A percentile compares a stretch with the other conserved stretches of the same genome.
These are phyloP conservation scores for Atkinsonella texensis DNA, from an alignment of 2,329 filamentous ascomycete species.

Conservation along the genomic window DNA sequence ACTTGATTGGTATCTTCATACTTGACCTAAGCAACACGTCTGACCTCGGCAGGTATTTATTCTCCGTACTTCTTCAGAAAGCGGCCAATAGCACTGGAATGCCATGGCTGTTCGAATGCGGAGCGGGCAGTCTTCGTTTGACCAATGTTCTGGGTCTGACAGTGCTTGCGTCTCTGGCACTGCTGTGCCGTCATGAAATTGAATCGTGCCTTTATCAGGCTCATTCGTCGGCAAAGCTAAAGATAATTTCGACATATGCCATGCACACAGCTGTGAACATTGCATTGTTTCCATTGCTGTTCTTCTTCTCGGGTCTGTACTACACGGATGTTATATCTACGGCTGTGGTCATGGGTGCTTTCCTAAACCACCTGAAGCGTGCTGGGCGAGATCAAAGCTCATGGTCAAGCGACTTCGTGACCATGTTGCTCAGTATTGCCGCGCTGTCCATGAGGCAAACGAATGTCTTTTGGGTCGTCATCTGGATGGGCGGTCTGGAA, in stretches of 20 bases:
- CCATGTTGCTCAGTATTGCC: slow-evolving; percentile 46
- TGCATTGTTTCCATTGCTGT: slow-evolving; percentile 74
- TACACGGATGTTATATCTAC: slow-evolving; percentile 89
- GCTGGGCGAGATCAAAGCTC: slow-evolving; percentile 22
- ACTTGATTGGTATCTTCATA: not conserved
- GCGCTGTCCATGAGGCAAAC: slow-evolving; percentile 79
- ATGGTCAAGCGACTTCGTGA: slow-evolving; percentile 27
- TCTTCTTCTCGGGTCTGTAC: slow-evolving; percentile 92
- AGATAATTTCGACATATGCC: slow-evolving; percentile 26
- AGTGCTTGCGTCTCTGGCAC: slow-evolving; percentile 31
- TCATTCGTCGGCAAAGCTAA: slow-evolving; percentile 9
- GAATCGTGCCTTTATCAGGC: slow-evolving; percentile 28
- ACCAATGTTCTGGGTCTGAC: slow-evolving; percentile 32
- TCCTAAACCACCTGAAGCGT: slow-evolving; percentile 42
- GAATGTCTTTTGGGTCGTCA: slow-evolving; percentile 89
- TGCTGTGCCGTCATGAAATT: slow-evolving; percentile 40
- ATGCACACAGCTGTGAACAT: slow-evolving; percentile 65
- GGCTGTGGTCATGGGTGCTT: slow-evolving; percentile 58
- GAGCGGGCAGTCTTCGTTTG: slow-evolving; percentile 28
- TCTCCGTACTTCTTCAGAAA: slow-evolving; percentile 24
- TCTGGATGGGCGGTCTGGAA: slow-evolving; percentile 58
- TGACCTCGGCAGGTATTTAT: slow-evolving; percentile 28
- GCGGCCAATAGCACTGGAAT: slow-evolving; percentile 8
- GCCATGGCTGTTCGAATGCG: slow-evolving; percentile 14
- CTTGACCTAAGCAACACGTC: not conserved